Percentiles rank a stretch among this genome's conserved stretches.
Conservation (phyloP, 345 rosid species). For the Eucalyptus decipiens region DNA sequence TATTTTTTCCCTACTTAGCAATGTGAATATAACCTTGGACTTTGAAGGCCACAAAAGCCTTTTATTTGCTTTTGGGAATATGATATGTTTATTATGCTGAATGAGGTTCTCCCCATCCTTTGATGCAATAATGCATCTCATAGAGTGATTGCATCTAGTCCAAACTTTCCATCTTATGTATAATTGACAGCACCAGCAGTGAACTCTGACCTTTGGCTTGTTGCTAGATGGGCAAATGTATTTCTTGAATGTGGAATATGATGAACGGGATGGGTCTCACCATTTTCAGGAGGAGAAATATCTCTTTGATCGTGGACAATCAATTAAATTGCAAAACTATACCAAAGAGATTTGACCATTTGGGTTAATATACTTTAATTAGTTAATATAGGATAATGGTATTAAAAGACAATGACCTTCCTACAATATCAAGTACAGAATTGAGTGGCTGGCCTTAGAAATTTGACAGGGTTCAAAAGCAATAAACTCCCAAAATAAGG, state of each 20-base stretch:
- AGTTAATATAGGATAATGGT: background rate
- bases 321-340: background rate
- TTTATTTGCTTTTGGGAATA: background rate
- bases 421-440: background rate
- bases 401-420: background rate
- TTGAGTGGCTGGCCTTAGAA: background rate
- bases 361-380: background rate
- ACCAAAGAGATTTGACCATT: background rate
- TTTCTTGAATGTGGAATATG: background rate
- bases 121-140: background rate
- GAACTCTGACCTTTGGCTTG: background rate
- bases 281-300: background rate
- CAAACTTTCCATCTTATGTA: background rate
- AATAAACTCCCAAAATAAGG: background rate
- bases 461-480: background rate
- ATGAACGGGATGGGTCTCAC: background rate
- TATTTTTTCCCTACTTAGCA: background rate
- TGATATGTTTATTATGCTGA: background rate
- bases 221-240: background rate
- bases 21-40: background rate
- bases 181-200: background rate
- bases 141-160: background rate
- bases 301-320: background rate
- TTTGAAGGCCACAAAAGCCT: background rate
- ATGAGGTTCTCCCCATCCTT: background rate